Base-by-base conservation (phyloP, 768 basidiomycete genomes). In the Chalciporus pseudorubinellus region DNA sequence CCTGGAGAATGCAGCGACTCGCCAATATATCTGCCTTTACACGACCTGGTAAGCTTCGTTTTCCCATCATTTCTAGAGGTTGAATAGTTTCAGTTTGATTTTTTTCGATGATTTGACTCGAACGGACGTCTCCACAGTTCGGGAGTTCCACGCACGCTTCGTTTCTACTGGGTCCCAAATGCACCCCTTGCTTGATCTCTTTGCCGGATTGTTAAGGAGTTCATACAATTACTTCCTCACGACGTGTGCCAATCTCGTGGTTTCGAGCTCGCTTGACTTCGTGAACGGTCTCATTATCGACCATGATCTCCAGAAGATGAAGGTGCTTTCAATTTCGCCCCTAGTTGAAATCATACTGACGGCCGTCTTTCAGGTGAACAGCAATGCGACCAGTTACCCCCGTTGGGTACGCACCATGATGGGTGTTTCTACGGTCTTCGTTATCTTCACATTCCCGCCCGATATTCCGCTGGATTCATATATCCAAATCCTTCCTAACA, bases 71-170 rank as follows among this genome's bases (percentile, higher is more conserved):
- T 26, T 43, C 33, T 13, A 18, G 10, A 14, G 6, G 18, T 1
- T 28, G 21, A 50, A 22, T 19, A 5, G 18, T 10, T 39, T 40
- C 7, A 50, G 49, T 13, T 13, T 50, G 36, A 50, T 50, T 11
- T 44, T 44, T 29, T 50, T 50, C 24, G 50, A 50, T 29, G 50
- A 50, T 14, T 28, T 50, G 14, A 50, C 50, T 50, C 50, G 50
- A 10, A 45, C 34, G 3, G 50, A 50, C 14, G 43, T 43, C 18
- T 50, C 50, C 7, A 38, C 26, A 6, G 20, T 39, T 45, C 50
- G 26, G n/a, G 50, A 50, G 16, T 50, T 50, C n/a, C 50, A 50
- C 14, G 10, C 43, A 14, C 42, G 50, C 22, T 50, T 50, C n/a
- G 43, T 16, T 6, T n/a, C 24, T 7, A 24, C 19, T 13, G 22